Evolutionary conservation across 768 basidiomycete species (phyloP), one percentile per base, ranked within the genome.

Genomic region (Strobilomyces confusus): DNA sequence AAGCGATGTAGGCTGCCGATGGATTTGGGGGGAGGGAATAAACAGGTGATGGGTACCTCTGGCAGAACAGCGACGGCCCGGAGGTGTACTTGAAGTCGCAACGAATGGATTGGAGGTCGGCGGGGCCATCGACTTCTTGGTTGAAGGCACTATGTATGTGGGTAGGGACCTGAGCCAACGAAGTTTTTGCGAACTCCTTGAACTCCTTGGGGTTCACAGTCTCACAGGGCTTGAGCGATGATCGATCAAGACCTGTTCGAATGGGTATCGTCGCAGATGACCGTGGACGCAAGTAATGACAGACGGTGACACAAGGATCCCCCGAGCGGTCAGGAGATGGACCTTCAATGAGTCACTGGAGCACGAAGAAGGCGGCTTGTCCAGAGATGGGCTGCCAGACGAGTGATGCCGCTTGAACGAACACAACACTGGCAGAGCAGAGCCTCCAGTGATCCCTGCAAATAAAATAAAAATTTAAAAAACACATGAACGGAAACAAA

Each of bases 261-360:
- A 68, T 94, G 94, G 0, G 91, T 94, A 62, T 94, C 91, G 74
- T 95, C 91, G 72, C 92, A 93, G 45, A 92, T 87, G n/a, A 93
- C 87, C 65, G 85, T 86, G 3, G 77, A 79, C 0, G 83, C 77
- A 59, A 86, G 82, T 14, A 89, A 79, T 62, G 87, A 87, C 0
- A 89, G 65, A 0, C 87, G 77, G 51, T 89, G 87, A 0, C 87
- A 87, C 0, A 82, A 85, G 1, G 83, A 85, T 19, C n/a, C 86
- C 87, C 47, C 83, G 79, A 17, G 86, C 87, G 4, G 85, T 83
- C 40, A 85, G 87, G 67, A 86, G 87, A 20, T 84, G 80, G 0
- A 77, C 76, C 72, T 89, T n/a, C n/a, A n/a, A n/a, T 89, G 49
- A 89, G 75, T 5, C 87, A 77, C 43, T 80, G 78, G 0, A 89